Evolutionary conservation across 2,329 filamentous ascomycete genomes (phyloP).

Genomic region (Aspergillus brunneoviolaceus): DNA sequence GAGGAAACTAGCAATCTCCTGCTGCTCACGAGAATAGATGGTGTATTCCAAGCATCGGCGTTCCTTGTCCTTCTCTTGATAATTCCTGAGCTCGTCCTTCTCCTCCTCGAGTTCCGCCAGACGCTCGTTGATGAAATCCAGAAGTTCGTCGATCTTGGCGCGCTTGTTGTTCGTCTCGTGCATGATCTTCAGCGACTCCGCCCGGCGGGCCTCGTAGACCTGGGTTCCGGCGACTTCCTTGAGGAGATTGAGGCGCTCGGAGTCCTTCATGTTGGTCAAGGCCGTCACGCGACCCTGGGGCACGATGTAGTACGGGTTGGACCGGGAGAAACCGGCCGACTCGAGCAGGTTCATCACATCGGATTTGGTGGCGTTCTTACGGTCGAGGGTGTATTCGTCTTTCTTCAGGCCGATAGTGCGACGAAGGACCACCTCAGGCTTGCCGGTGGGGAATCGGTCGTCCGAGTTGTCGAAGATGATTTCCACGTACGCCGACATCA

Average conservation of each 20-base stretch:
- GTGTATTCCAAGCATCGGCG: conserved; percentile 91
- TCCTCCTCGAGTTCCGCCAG: conserved; percentile 90
- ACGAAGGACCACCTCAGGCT: conserved; percentile 83
- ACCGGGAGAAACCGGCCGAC: conserved; percentile 92
- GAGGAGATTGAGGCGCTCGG: conserved; percentile 80
- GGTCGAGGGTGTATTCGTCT: conserved; percentile 96
- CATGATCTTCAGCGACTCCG: conserved; percentile 96
- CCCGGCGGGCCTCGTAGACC: conserved; percentile 87
- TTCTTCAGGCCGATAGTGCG: conserved; percentile 97
- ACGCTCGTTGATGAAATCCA: conserved; percentile 88
- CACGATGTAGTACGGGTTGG: conserved; percentile 98
- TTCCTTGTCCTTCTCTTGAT: conserved; percentile 92
- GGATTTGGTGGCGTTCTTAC: conserved; percentile 90
- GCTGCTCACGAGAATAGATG: conserved; percentile 86
- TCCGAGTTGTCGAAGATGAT: conserved; percentile 98
- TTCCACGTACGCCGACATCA: conserved; percentile 99
- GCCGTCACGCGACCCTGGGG: conserved; percentile 94
- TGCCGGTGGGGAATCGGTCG: conserved; percentile 89
- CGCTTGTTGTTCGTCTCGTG: conserved; percentile 93
- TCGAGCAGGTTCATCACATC: conserved; percentile 96
- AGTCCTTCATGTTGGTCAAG: conserved; percentile 98
- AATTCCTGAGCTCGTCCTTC: conserved; percentile 90
- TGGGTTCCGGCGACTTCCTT: conserved; percentile 99
- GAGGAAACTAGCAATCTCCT: conserved; percentile 71
- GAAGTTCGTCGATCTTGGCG: conserved; percentile 86